Evolutionary conservation across 1,284 basidiomycete genomes (phyloP).

Genomic region (Chalciporus sp.): DNA sequence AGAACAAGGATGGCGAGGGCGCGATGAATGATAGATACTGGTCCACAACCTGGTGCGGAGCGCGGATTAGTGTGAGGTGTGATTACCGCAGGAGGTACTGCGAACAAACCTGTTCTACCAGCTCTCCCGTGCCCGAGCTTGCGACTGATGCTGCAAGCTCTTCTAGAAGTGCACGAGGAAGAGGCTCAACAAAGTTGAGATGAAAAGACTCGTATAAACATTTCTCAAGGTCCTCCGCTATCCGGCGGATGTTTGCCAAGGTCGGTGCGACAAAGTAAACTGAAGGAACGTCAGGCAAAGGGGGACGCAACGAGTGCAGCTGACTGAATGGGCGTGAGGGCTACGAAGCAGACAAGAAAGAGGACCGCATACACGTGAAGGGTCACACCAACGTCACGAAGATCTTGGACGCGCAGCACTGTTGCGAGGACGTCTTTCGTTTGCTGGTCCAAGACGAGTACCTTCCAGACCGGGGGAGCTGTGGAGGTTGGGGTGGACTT

Average conservation of each 20-base stretch:
- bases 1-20: slow-evolving; percentile 94
- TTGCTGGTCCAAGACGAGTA: slow-evolving; percentile 91
- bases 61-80: slow-evolving; percentile 1
- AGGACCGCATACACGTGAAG: slow-evolving; percentile 84
- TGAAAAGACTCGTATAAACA: slow-evolving; percentile 92
- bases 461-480: slow-evolving; percentile 94
- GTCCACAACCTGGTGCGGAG: slow-evolving; percentile 71
- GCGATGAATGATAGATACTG: slow-evolving; percentile 98
- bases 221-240: slow-evolving; percentile 88
- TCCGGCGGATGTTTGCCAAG: slow-evolving; percentile 82
- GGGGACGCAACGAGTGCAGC: slow-evolving; percentile 86
- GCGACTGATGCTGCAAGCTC: slow-evolving; percentile 92
- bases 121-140: slow-evolving; percentile 80
- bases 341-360: background rate
- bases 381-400: slow-evolving; percentile 95
- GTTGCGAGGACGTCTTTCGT: slow-evolving; percentile 98
- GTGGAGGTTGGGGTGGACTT: slow-evolving; percentile 44
- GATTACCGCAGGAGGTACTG: background rate
- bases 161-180: slow-evolving; percentile 88
- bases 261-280: slow-evolving; percentile 97
- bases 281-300: slow-evolving; percentile 94
- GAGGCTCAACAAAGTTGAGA: slow-evolving; percentile 92
- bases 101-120: slow-evolving; percentile 72
- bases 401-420: slow-evolving; percentile 92
- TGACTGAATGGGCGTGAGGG: slow-evolving; percentile 58